These are phyloP conservation scores for Inosperma sp. DNA, from an alignment of 768 basidiomycete genomes.

Conservation along the genomic window DNA sequence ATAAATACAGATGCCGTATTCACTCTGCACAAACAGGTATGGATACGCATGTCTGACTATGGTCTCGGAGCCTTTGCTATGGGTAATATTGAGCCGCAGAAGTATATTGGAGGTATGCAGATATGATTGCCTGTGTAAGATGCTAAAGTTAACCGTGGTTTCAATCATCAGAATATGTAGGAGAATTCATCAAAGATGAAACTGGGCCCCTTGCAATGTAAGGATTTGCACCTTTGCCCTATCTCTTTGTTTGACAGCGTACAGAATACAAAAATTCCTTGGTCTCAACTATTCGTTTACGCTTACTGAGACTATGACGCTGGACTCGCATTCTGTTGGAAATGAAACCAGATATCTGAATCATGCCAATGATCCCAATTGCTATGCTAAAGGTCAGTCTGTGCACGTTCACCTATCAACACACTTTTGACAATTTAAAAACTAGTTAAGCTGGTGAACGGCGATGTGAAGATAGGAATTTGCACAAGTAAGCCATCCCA, in stretches of 20 bases:
- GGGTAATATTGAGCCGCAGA: not conserved
- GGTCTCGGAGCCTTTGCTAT: constrained; percentile 1
- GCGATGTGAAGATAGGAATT: not conserved
- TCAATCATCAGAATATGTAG: not conserved
- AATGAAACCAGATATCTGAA: constrained; percentile 46
- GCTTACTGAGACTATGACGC: not conserved
- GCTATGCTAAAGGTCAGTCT: constrained; percentile 7
- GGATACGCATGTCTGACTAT: not conserved
- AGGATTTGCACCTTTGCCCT: not conserved
- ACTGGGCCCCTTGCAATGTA: not conserved
- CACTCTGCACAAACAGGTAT: too few species aligned
- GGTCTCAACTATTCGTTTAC: constrained; percentile 20
- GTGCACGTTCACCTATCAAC: not conserved
- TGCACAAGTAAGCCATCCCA: not conserved
- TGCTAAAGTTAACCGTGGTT: not conserved
- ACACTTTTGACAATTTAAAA: not conserved
- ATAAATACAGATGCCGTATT: too few species aligned
- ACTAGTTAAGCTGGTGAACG: not conserved
- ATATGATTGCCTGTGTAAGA: not conserved
- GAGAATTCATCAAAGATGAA: not conserved
- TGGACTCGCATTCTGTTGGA: constrained; percentile 41
- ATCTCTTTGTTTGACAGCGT: not conserved
- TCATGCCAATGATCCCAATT: constrained; percentile 18
- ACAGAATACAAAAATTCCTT: constrained; percentile 14
- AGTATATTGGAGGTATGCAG: not conserved